phyloP scores from a whole-genome alignment of 2,329 filamentous ascomycete species.

The Cryphonectria japonica region DNA sequence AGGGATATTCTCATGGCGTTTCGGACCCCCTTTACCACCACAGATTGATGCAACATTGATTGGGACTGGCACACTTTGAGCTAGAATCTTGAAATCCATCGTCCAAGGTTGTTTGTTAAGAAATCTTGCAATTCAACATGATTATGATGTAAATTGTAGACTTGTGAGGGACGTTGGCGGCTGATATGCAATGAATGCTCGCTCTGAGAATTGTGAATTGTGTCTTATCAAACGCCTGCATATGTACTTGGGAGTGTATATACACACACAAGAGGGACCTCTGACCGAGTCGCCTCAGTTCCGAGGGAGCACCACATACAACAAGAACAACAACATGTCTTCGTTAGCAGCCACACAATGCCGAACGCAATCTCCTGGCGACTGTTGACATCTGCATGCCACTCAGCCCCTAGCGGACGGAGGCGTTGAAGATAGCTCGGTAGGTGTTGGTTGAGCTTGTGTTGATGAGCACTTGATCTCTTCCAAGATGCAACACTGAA shows the following conservation, averaged over 20 bases:
- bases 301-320: not conserved
- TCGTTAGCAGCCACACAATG: not conserved
- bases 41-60: conserved; percentile 1
- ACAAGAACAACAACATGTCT: not conserved
- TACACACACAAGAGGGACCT: not conserved
- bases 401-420: not conserved
- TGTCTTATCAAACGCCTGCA: not conserved
- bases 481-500: not conserved
- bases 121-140: not conserved
- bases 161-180: not conserved
- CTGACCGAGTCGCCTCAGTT: not conserved
- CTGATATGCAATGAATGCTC: not conserved
- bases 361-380: not conserved
- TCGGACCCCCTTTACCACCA: not conserved
- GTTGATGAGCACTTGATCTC: not conserved
- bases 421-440: not conserved
- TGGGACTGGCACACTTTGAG: conserved; percentile 1
- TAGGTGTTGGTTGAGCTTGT: not conserved
- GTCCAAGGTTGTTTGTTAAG: not conserved
- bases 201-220: not conserved
- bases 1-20: conserved; percentile 1
- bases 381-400: not conserved
- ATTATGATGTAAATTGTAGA: not conserved
- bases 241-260: not conserved
- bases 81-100: not conserved